Evolutionary conservation across 2,329 filamentous ascomycete species (phyloP).

Genomic region (Didymella exigua): DNA sequence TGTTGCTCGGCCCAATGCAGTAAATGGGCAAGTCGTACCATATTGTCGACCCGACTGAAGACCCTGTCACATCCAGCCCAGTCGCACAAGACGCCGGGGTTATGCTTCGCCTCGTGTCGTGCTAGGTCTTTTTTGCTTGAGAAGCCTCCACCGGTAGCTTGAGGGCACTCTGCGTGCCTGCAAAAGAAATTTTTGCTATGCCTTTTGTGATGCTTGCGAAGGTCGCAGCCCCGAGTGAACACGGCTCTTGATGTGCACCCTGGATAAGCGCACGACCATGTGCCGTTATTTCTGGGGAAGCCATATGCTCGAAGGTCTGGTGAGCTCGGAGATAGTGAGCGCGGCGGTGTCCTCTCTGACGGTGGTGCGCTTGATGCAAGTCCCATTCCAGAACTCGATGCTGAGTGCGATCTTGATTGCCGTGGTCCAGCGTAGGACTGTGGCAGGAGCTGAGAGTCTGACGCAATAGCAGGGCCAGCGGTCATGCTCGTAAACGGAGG

Average conservation of each 20-base stretch:
- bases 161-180: slow-evolving; percentile 63
- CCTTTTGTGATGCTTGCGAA: slow-evolving; percentile 67
- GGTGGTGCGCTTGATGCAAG: slow-evolving; percentile 32
- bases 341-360: slow-evolving; percentile 41
- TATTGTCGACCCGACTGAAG: slow-evolving; percentile 67
- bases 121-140: slow-evolving; percentile 68
- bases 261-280: slow-evolving; percentile 64
- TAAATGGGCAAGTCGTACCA: slow-evolving; percentile 50
- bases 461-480: slow-evolving; percentile 30
- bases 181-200: slow-evolving; percentile 68
- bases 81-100: slow-evolving; percentile 64
- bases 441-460: slow-evolving; percentile 33
- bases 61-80: slow-evolving; percentile 63
- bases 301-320: slow-evolving; percentile 51
- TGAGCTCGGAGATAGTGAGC: slow-evolving; percentile 48
- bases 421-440: slow-evolving; percentile 30
- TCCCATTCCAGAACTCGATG: slow-evolving; percentile 39
- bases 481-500: slow-evolving; percentile 38
- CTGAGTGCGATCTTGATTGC: slow-evolving; percentile 44
- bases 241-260: slow-evolving; percentile 64
- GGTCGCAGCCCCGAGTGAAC: slow-evolving; percentile 65
- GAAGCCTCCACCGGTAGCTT: slow-evolving; percentile 62
- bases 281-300: slow-evolving; percentile 53
- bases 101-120: slow-evolving; percentile 67
- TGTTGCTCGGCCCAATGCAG: neutral